phyloP scores from a whole-genome alignment of 1,284 basidiomycete species.

The Schizophyllum amplum region DNA sequence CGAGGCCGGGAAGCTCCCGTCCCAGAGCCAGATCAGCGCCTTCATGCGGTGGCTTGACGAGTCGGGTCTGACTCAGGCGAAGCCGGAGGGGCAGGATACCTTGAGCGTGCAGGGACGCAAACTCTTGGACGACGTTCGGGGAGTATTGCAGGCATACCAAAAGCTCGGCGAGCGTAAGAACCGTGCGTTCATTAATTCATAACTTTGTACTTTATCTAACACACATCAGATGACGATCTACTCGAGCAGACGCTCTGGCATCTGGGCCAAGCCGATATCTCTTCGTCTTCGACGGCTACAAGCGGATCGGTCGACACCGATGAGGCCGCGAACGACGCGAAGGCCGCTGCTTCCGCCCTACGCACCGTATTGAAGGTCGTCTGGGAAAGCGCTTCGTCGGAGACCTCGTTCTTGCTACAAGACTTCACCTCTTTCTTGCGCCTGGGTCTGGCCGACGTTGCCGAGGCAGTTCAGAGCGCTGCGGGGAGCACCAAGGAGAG shows the following conservation, averaged over 20 bases:
- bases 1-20: constrained; percentile 12
- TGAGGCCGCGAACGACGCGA: constrained; percentile 39
- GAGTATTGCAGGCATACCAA: constrained; percentile 10
- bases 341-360: constrained; percentile 38
- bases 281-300: constrained; percentile 30
- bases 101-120: constrained; percentile 12
- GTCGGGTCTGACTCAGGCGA: background rate
- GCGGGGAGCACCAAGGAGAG: constrained; percentile 41
- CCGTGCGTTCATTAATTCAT: constrained; percentile 1
- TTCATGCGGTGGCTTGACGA: constrained; percentile 10
- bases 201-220: background rate
- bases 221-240: constrained; percentile 9
- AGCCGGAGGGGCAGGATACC: constrained; percentile 1
- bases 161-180: constrained; percentile 9
- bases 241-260: constrained; percentile 13
- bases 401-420: constrained; percentile 42
- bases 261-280: constrained; percentile 15
- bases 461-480: constrained; percentile 42
- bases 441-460: constrained; percentile 53
- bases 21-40: constrained; percentile 9
- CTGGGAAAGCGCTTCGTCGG: constrained; percentile 43
- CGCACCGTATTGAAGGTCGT: constrained; percentile 41
- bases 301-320: constrained; percentile 28
- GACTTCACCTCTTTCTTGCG: constrained; percentile 59
- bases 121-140: constrained; percentile 8